Evolutionary conservation across 768 basidiomycete species (phyloP).

Genomic region (Hericium erinaceus): DNA sequence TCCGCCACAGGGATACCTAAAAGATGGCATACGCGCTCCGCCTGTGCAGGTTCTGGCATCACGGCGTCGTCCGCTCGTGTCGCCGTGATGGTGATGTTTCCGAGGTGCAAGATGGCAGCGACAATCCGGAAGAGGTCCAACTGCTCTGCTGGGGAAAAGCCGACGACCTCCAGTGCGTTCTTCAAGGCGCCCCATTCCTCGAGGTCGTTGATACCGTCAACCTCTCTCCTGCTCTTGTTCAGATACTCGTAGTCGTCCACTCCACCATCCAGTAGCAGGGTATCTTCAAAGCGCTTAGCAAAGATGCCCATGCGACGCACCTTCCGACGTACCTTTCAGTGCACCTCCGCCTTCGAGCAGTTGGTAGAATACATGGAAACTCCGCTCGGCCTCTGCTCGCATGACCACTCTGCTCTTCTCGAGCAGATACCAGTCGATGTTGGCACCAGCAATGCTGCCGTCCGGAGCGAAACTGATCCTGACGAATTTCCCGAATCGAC

Average conservation of each 20-base stretch:
- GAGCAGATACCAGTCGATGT: slow-evolving; percentile 97
- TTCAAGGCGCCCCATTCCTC: slow-evolving; percentile 80
- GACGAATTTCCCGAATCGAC: slow-evolving; percentile 97
- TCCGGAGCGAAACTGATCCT: slow-evolving; percentile 88
- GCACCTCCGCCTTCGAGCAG: slow-evolving; percentile 66
- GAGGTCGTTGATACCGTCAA: slow-evolving; percentile 91
- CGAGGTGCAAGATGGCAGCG: slow-evolving; percentile 90
- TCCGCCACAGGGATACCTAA: slow-evolving; percentile 83
- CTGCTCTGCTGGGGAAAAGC: slow-evolving; percentile 79
- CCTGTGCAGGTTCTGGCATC: slow-evolving; percentile 76
- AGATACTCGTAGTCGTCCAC: slow-evolving; percentile 85
- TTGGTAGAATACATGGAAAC: slow-evolving; percentile 97
- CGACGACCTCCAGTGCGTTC: slow-evolving; percentile 80
- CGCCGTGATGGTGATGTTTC: slow-evolving; percentile 79
- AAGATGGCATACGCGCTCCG: slow-evolving; percentile 83
- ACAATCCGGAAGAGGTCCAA: slow-evolving; percentile 90
- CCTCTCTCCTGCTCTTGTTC: slow-evolving; percentile 78
- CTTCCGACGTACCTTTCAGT: slow-evolving; percentile 50
- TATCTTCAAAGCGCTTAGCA: slow-evolving; percentile 27
- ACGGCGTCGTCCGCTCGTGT: slow-evolving; percentile 72
- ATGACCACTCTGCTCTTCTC: slow-evolving; percentile 95
- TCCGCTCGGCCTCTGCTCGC: slow-evolving; percentile 80
- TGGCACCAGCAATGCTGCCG: slow-evolving; percentile 94
- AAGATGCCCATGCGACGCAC: slow-evolving; percentile 3
- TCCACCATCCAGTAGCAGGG: slow-evolving; percentile 61